Conservation (phyloP, 768 basidiomycete genomes). For the Tylopilus sp. region DNA sequence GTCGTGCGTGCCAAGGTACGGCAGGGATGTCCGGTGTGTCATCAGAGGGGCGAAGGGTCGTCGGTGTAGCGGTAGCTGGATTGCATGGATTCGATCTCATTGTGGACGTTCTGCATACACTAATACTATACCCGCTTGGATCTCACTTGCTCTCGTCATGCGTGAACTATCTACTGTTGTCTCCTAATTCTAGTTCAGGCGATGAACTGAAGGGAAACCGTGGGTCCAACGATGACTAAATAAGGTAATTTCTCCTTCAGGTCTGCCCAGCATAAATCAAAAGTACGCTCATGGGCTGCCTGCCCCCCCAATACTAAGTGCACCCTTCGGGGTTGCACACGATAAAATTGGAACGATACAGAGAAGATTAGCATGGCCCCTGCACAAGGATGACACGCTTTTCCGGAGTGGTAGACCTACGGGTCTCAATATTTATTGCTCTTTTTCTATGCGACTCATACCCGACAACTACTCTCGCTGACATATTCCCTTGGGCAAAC, state of each 20-base stretch:
- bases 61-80: constrained; percentile 1
- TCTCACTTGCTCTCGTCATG: background rate
- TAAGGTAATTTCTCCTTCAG: background rate
- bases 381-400: constrained; percentile 99
- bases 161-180: background rate
- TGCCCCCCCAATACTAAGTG: constrained; percentile 20
- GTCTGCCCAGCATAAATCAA: constrained; percentile 20
- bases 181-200: no score
- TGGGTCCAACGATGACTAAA: background rate
- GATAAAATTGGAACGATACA: constrained; percentile 99
- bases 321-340: constrained; percentile 92
- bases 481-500: no score
- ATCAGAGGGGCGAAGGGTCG: constrained; percentile 50
- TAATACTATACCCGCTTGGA: constrained; percentile 18
- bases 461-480: no score
- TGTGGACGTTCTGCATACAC: constrained; percentile 7
- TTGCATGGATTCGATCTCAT: constrained; percentile 8
- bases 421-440: constrained; percentile 40
- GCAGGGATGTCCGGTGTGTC: constrained; percentile 78
- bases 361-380: constrained; percentile 99
- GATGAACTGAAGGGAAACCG: no score
- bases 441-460: constrained; percentile 2
- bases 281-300: constrained; percentile 6
- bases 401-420: constrained; percentile 80
- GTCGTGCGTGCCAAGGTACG: constrained; percentile 60